Percentiles rank a stretch among this genome's conserved stretches.
Evolutionary conservation across 169 alveolate genomes (phyloP).

Genomic region (Hepatocystis sp.): DNA sequence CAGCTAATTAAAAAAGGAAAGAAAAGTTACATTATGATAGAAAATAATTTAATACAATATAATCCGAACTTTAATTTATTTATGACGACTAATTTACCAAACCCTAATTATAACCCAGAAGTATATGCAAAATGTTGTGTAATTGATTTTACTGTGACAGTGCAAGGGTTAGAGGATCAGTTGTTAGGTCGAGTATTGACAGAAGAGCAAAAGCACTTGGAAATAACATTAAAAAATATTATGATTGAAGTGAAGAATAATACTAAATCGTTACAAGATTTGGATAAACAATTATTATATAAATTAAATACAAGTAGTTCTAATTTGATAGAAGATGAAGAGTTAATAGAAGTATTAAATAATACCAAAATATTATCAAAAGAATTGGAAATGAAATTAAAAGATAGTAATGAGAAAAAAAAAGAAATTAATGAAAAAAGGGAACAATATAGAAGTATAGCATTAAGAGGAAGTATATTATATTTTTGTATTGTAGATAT

Average conservation of each 20-base stretch:
- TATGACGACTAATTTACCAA: constrained; percentile 96
- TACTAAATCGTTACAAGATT: constrained; percentile 93
- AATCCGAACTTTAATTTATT: constrained; percentile 94
- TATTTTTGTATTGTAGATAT: constrained; percentile 95
- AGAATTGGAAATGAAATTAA: constrained; percentile 93
- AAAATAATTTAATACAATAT: constrained; percentile 94
- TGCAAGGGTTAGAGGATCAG: constrained; percentile 96
- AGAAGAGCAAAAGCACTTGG: constrained; percentile 94
- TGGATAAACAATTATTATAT: constrained; percentile 93
- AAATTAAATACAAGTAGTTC: constrained; percentile 95
- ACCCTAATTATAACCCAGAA: constrained; percentile 98
- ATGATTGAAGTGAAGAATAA: constrained; percentile 93
- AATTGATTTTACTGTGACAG: constrained; percentile 97
- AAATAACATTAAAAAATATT: constrained; percentile 92
- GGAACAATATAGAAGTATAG: constrained; percentile 96
- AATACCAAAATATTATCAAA: constrained; percentile 94
- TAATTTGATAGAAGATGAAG: constrained; percentile 95
- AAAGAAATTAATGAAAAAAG: constrained; percentile 95
- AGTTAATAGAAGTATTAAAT: constrained; percentile 94
- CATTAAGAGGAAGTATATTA: constrained; percentile 96
- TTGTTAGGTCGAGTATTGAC: constrained; percentile 96
- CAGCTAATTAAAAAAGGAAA: constrained; percentile 92
- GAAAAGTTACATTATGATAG: constrained; percentile 89
- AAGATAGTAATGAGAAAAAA: constrained; percentile 85
- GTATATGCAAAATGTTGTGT: constrained; percentile 97